A percentile compares a stretch with the other conserved stretches of the same genome.
Evolutionary conservation across 2,329 filamentous ascomycete species (phyloP).

Genomic region (Alternaria infectoria): DNA sequence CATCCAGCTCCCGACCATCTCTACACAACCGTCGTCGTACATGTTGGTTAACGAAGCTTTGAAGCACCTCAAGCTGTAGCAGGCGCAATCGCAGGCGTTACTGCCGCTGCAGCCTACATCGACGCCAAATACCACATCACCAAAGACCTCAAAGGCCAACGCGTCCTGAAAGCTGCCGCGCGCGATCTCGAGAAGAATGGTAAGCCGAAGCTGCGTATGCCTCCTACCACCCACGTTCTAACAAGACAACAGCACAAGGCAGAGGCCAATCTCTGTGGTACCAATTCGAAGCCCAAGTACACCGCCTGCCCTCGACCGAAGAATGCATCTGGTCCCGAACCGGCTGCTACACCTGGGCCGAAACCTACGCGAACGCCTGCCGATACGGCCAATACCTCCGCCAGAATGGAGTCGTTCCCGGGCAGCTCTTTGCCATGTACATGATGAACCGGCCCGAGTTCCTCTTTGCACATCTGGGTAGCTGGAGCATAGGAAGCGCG

Average conservation of each 20-base stretch:
- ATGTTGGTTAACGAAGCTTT: slow-evolving; percentile 10
- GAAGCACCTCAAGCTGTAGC: slow-evolving; percentile 35
- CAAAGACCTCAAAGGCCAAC: slow-evolving; percentile 64
- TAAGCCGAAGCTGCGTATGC: slow-evolving; percentile 38
- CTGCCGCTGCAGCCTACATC: slow-evolving; percentile 63
- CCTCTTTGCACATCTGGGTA: slow-evolving; percentile 68
- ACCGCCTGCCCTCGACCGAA: slow-evolving; percentile 55
- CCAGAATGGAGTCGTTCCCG: slow-evolving; percentile 60
- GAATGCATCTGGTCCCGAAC: slow-evolving; percentile 72
- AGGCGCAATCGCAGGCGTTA: slow-evolving; percentile 43
- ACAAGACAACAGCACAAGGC: slow-evolving; percentile 33
- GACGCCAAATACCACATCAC: slow-evolving; percentile 72
- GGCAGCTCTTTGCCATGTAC: slow-evolving; percentile 69
- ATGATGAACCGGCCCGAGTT: slow-evolving; percentile 73
- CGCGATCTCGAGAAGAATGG: slow-evolving; percentile 58
- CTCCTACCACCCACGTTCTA: neutral
- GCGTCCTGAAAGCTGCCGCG: slow-evolving; percentile 50
- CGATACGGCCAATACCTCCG: slow-evolving; percentile 47
- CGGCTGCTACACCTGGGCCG: slow-evolving; percentile 53
- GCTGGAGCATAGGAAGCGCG: slow-evolving; percentile 70
- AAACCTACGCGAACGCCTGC: slow-evolving; percentile 50
- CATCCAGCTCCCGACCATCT: neutral
- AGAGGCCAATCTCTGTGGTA: slow-evolving; percentile 69
- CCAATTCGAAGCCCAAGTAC: slow-evolving; percentile 64
- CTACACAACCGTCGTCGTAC: neutral